These are phyloP conservation scores for Mrakia frigida DNA, from an alignment of 768 basidiomycete genomes.

Conservation along the genomic window DNA sequence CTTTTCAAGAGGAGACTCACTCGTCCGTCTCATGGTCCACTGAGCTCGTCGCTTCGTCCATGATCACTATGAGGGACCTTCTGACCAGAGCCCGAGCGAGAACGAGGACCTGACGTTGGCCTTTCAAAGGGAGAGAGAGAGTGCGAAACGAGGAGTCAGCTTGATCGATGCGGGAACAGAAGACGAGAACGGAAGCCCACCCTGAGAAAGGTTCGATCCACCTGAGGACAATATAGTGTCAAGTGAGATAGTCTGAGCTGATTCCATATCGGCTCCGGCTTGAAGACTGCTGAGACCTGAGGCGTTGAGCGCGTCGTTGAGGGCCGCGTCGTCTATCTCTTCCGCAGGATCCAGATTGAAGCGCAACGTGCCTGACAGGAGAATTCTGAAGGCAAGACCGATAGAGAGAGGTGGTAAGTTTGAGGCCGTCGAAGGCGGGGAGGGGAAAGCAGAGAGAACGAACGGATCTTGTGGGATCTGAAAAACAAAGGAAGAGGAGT, in stretches of 20 bases:
- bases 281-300: conserved; percentile 44
- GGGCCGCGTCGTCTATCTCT: conserved; percentile 53
- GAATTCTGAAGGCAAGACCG: conserved; percentile 39
- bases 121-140: not conserved
- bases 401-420: too few species aligned
- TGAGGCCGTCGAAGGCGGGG: too few species aligned
- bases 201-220: not conserved
- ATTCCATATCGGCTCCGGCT: not conserved
- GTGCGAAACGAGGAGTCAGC: too few species aligned
- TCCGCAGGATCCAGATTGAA: conserved; percentile 58
- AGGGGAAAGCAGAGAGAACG: not conserved
- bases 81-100: not conserved
- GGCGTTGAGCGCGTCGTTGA: conserved; percentile 53
- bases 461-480: conserved; percentile 52
- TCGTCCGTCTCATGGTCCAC: conserved; percentile 57
- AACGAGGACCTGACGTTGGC: not conserved
- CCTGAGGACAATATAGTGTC: not conserved
- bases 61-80: not conserved
- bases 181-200: too few species aligned
- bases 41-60: conserved; percentile 42
- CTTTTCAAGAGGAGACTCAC: not conserved
- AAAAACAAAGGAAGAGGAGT: not conserved
- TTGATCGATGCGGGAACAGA: too few species aligned
- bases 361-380: conserved; percentile 55
- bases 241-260: not conserved